Conservation (phyloP, 2,329 filamentous ascomycete genomes). For the Dothiorella sarmentorum region DNA sequence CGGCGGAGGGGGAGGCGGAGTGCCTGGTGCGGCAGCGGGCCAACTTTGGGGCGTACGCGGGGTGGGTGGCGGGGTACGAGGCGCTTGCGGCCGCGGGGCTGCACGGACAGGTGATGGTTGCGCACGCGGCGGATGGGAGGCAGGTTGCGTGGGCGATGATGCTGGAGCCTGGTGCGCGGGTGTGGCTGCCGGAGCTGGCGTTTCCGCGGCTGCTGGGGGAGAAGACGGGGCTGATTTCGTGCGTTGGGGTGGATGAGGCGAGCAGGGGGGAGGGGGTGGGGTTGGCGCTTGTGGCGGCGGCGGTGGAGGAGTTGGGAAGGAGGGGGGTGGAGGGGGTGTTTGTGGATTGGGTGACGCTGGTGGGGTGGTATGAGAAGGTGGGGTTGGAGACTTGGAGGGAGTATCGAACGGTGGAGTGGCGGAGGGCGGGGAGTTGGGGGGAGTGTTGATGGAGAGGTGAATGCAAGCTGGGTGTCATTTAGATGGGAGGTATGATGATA, state of each 20-base stretch:
- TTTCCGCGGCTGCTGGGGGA: not conserved
- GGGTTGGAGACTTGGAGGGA: constrained; percentile 6
- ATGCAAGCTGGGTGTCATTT: too few species aligned
- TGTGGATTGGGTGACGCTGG: constrained; percentile 3
- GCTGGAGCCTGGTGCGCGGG: not conserved
- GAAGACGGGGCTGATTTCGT: not conserved
- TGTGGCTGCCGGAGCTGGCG: not conserved
- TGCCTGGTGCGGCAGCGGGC: not conserved
- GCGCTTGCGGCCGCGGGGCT: not conserved
- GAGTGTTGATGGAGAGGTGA: not conserved
- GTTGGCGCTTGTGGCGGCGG: not conserved
- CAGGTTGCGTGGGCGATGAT: constrained; percentile 9
- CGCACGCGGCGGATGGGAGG: not conserved
- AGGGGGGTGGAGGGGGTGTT: not conserved
- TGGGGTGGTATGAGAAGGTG: constrained; percentile 9
- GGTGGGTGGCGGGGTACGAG: constrained; percentile 2
- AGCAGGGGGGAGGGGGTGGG: not conserved
- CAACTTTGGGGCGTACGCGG: not conserved
- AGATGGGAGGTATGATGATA: not conserved
- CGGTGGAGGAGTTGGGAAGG: not conserved
- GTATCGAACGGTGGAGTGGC: constrained; percentile 6
- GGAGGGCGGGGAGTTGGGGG: not conserved
- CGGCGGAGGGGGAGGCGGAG: not conserved
- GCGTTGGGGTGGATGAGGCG: not conserved
- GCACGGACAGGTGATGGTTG: constrained; percentile 6